Conservation (phyloP, 805 yeast species). For the Ogataea pini region DNA sequence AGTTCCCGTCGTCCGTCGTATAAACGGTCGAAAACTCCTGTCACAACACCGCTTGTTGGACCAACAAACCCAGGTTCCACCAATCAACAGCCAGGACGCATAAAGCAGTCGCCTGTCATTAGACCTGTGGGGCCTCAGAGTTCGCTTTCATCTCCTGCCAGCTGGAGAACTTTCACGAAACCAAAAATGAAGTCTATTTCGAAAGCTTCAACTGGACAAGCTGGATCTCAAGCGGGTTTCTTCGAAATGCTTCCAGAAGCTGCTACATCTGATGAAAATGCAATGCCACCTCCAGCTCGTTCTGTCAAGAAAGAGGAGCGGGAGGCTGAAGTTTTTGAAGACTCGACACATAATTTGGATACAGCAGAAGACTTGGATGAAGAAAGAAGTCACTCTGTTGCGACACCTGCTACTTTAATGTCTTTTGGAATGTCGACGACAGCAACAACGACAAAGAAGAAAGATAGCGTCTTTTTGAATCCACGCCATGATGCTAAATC, state of each 20-base stretch:
- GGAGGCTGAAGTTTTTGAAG: background rate
- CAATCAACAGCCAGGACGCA: background rate
- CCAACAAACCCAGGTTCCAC: constrained; percentile 28
- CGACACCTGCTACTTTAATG: constrained; percentile 37
- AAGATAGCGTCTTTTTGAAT: constrained; percentile 33
- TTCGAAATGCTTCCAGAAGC: constrained; percentile 37
- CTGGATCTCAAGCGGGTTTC: constrained; percentile 14
- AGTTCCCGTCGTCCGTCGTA: constrained; percentile 23
- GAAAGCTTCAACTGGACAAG: background rate
- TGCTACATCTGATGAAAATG: constrained; percentile 29
- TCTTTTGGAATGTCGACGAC: constrained; percentile 24
- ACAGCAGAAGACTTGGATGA: background rate
- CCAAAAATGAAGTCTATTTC: constrained; percentile 9
- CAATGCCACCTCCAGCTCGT: constrained; percentile 30
- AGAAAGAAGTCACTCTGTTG: constrained; percentile 21
- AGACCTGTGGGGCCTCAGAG: constrained; percentile 23
- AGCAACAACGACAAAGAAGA: constrained; percentile 14
- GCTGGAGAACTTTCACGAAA: constrained; percentile 12
- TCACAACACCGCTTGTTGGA: constrained; percentile 40
- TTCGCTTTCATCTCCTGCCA: background rate
- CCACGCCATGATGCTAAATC: constrained; percentile 34
- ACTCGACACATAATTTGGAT: background rate
- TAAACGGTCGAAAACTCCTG: constrained; percentile 42
- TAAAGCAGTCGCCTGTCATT: constrained; percentile 41
- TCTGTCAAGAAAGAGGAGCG: constrained; percentile 8